Evolutionary conservation across 2,329 filamentous ascomycete species (phyloP), one percentile per base, ranked within the genome.

Genomic region (Aspergillus sergii): DNA sequence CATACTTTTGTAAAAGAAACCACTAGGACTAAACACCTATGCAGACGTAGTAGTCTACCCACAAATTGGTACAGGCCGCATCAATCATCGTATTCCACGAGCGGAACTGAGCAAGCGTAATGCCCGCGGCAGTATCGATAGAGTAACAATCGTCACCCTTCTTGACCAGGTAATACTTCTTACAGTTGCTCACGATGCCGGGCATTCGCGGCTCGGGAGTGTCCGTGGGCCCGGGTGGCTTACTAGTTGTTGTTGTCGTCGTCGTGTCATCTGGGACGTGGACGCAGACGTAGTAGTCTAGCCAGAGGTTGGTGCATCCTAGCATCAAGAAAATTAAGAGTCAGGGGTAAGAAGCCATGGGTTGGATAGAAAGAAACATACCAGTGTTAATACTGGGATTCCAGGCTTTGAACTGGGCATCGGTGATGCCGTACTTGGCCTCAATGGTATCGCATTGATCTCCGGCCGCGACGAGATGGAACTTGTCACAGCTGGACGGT

Each of bases 21-120:
- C 3, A 41, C 39, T 41, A 19, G 3, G 4, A 14, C 41, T 61
- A 61, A 12, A 58, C 53, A 16, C 56, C 58, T 19, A 66, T 58
- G 54, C 64, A 67, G 14, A 64, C 51, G 51, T 64, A 66, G 41
- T 59, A 60, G 7, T 57, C 54, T 11, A 58, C 61, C 54, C 61
- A 57, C 43, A 66, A 41, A 30, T 64, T 63, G 11, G 36, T 50
- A 63, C 65, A 68, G 30, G 16, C 28, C 6, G 54, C 32, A 16
- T 68, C 60, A 36, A 68, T 54, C 41, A 48, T 16, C 7, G 65
- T 59, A 50, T 66, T 68, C 66, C 65, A 65, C 23, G 26, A 16
- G 23, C 57, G 46, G 34, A 68, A 65, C 48, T 68, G 59, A 4
- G 55, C 57, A 4, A 63, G 57, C 14, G 64, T 66, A 60, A 66